Evolutionary conservation across 805 yeast genomes (phyloP).

Genomic region (Myxozyma kluyveri): DNA sequence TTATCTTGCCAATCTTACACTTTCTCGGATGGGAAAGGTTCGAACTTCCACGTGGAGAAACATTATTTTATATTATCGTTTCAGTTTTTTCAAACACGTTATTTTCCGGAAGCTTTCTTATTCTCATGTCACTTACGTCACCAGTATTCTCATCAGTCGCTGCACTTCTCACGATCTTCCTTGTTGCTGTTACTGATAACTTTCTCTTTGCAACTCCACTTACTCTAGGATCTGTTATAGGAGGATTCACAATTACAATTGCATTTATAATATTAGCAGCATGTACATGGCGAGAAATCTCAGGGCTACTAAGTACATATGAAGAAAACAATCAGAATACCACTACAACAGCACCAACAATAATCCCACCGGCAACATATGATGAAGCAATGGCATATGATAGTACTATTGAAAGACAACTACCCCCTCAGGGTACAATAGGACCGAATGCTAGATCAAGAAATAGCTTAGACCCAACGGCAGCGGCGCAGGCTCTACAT

Average conservation of each 20-base stretch:
- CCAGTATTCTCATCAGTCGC: conserved; percentile 75
- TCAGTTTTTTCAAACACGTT: conserved; percentile 63
- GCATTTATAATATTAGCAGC: conserved; percentile 62
- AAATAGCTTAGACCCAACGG: conserved; percentile 6
- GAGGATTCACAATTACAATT: conserved; percentile 63
- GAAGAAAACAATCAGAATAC: conserved; percentile 2
- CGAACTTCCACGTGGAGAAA: conserved; percentile 46
- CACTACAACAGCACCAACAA: too few species aligned
- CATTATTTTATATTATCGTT: conserved; percentile 48
- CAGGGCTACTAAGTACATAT: too few species aligned
- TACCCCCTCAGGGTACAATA: too few species aligned
- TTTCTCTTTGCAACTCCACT: conserved; percentile 58
- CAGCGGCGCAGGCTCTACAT: neutral
- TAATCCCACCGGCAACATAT: neutral
- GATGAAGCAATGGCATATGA: neutral
- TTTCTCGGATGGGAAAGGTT: conserved; percentile 57
- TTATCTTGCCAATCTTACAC: conserved; percentile 50
- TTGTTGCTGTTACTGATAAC: conserved; percentile 79
- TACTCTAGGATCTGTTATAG: conserved; percentile 56
- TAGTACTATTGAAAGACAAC: neutral
- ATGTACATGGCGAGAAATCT: conserved; percentile 42
- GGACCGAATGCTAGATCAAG: too few species aligned
- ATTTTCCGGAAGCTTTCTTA: conserved; percentile 69
- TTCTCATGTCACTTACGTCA: conserved; percentile 77
- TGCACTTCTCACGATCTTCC: conserved; percentile 68